These are phyloP conservation scores for Eucalyptus leucophloia DNA, from an alignment of 345 rosid species.

Conservation along the genomic window DNA sequence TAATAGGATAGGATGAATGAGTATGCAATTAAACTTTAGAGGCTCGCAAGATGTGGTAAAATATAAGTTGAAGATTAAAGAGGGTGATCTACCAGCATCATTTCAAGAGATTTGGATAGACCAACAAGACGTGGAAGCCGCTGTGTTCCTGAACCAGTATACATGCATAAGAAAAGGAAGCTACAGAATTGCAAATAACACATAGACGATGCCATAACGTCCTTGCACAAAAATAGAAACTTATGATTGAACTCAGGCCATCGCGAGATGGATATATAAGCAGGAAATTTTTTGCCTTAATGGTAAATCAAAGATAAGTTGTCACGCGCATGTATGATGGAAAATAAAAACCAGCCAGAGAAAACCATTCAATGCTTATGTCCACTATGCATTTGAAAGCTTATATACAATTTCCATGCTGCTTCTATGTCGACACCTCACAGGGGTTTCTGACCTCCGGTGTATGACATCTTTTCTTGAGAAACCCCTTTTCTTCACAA, in stretches of 20 bases:
- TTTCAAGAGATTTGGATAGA: slow-evolving; percentile 82
- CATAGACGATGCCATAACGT: neutral
- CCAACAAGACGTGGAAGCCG: slow-evolving; percentile 99
- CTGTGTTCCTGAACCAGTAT: slow-evolving; percentile 63
- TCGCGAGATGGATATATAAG: neutral
- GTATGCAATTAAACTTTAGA: neutral
- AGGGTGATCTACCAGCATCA: slow-evolving; percentile 71
- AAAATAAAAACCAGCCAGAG: neutral
- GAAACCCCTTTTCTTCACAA: neutral
- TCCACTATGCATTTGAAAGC: neutral
- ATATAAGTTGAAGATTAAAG: neutral
- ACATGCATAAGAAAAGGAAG: neutral
- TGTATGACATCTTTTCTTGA: neutral
- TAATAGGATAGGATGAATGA: neutral
- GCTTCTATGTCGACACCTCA: neutral
- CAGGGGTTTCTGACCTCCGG: neutral
- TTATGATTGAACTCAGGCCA: neutral
- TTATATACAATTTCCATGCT: neutral
- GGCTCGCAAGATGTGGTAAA: neutral
- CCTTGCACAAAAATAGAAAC: neutral
- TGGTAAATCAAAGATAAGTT: neutral
- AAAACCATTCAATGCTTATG: neutral
- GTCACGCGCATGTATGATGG: neutral
- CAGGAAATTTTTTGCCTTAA: neutral
- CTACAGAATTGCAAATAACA: neutral